Evolutionary conservation across 2,329 filamentous ascomycete genomes (phyloP).

Genomic region (Pyrenochaeta sp.): DNA sequence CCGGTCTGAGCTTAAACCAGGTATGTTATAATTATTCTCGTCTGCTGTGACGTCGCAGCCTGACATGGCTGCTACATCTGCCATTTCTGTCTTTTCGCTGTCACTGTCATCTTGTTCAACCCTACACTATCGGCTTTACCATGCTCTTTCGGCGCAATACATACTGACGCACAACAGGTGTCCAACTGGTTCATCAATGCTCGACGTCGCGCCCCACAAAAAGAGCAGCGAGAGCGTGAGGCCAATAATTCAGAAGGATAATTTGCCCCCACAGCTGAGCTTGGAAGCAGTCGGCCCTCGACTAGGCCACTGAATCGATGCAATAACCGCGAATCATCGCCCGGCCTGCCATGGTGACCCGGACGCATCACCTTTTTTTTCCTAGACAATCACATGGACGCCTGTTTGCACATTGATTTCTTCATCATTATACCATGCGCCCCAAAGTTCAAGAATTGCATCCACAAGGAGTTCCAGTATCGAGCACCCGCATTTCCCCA

Average conservation of each 20-base stretch:
- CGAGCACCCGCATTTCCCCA: too few relatives aligned
- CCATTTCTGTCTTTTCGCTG: conserved; percentile 22
- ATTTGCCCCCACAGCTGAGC: not conserved
- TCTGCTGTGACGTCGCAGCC: not conserved
- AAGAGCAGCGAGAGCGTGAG: conserved; percentile 40
- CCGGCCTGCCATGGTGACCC: not conserved
- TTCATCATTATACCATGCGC: not conserved
- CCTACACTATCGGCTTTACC: not conserved
- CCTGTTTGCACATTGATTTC: not conserved
- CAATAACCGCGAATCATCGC: not conserved
- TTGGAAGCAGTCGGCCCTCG: not conserved
- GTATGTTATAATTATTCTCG: conserved; percentile 34
- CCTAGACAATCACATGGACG: not conserved
- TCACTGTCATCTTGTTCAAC: not conserved
- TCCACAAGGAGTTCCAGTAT: too few relatives aligned
- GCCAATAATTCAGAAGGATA: conserved; percentile 22
- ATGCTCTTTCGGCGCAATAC: not conserved
- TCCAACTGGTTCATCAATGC: conserved; percentile 87
- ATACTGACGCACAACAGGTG: conserved; percentile 55
- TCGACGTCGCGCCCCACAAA: conserved; percentile 62
- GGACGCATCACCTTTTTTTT: not conserved
- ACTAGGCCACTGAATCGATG: not conserved
- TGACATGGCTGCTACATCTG: conserved; percentile 15
- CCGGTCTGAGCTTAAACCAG: conserved; percentile 80
- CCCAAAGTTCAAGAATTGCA: too few relatives aligned